phyloP scores from a whole-genome alignment of 1,284 basidiomycete species.

The Filobasidium uniguttulatum region DNA sequence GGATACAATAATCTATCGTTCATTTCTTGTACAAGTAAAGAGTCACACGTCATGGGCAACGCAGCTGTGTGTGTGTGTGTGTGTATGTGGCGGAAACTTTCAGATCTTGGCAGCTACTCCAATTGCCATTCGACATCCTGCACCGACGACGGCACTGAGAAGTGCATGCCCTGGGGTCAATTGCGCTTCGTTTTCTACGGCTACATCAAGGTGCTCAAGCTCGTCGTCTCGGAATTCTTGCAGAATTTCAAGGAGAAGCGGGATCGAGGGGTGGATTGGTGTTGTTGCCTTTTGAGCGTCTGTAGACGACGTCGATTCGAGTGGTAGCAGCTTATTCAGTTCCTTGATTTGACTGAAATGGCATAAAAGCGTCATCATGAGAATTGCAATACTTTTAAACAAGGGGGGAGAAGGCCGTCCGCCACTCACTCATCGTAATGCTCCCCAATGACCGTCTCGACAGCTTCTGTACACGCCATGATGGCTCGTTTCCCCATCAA shows the following conservation, averaged over 20 bases:
- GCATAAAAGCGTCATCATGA: not conserved
- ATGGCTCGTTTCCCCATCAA: constrained; percentile 82
- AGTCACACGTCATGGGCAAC: too few species aligned
- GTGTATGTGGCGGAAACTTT: too few species aligned
- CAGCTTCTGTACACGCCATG: constrained; percentile 96
- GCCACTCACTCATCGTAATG: constrained; percentile 86
- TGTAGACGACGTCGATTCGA: constrained; percentile 5
- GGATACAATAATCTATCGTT: too few species aligned
- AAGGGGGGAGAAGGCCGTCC: not conserved
- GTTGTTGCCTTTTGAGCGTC: constrained; percentile 3
- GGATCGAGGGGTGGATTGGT: constrained; percentile 59
- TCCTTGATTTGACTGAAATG: constrained; percentile 57
- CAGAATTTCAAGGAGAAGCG: constrained; percentile 60
- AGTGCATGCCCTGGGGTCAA: constrained; percentile 83
- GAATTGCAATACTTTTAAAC: not conserved
- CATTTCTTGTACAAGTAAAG: too few species aligned
- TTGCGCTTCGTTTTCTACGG: constrained; percentile 78
- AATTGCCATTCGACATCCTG: constrained; percentile 80
- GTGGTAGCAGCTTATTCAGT: constrained; percentile 44
- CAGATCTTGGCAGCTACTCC: constrained; percentile 71
- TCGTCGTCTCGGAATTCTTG: constrained; percentile 88
- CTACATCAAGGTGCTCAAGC: constrained; percentile 82
- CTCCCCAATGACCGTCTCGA: constrained; percentile 94
- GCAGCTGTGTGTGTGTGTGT: too few species aligned
- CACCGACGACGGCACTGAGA: constrained; percentile 68